Conservation (phyloP, 345 rosid genomes). For the Corymbia maculata region DNA sequence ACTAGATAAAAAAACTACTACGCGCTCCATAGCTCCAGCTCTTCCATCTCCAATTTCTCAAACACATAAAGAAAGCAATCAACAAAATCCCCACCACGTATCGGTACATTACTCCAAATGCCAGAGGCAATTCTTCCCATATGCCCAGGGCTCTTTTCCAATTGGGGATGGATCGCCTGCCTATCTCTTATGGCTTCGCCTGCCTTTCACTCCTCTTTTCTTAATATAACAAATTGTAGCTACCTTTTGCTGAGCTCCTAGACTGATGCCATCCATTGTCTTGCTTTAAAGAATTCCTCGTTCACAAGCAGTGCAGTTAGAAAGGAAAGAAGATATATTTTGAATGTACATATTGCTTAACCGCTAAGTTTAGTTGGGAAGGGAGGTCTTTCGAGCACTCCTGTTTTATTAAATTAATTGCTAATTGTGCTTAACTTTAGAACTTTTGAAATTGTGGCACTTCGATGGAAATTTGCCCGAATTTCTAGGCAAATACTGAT, state of each 20-base stretch:
- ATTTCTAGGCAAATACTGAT: too few relatives aligned
- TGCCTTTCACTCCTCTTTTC: background rate
- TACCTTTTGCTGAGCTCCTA: background rate
- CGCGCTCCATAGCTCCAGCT: too few relatives aligned
- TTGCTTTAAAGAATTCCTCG: background rate
- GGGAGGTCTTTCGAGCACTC: background rate
- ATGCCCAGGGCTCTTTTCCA: background rate
- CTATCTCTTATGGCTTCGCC: background rate
- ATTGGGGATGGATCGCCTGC: background rate
- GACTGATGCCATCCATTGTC: background rate
- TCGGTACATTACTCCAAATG: background rate
- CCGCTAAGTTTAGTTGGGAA: background rate
- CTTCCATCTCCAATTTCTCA: background rate
- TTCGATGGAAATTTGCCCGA: background rate
- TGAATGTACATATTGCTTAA: too few relatives aligned
- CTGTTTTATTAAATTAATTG: background rate
- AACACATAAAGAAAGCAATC: background rate
- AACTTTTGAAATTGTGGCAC: background rate
- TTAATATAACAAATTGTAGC: background rate
- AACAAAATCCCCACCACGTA: background rate
- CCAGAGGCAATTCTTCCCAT: background rate
- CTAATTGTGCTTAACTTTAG: background rate
- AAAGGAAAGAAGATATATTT: background rate
- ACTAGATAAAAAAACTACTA: background rate
- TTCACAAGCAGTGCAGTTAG: background rate